Conservation (phyloP, 805 yeast genomes). For the Allodekkera sacchari region DNA sequence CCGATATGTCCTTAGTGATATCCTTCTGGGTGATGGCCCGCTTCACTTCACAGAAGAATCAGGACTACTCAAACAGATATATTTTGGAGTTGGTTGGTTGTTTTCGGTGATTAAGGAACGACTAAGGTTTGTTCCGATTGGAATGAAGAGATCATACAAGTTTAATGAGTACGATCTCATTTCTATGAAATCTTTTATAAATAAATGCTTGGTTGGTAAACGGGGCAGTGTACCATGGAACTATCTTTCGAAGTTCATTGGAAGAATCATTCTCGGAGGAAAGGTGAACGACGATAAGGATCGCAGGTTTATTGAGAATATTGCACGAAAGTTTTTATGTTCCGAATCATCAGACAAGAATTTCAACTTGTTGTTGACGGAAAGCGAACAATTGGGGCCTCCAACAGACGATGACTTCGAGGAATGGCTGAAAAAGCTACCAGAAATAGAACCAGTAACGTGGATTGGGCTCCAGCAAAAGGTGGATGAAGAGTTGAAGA, state of each 20-base stretch:
- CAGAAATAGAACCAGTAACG: constrained; percentile 34
- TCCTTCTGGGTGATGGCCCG: constrained; percentile 16
- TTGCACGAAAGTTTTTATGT: constrained; percentile 33
- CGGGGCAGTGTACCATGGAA: constrained; percentile 44
- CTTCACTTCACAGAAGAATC: too few species aligned
- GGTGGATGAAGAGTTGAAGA: constrained; percentile 6
- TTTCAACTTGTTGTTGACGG: constrained; percentile 34
- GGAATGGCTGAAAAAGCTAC: constrained; percentile 46
- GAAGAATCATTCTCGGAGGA: constrained; percentile 59
- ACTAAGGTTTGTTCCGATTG: constrained; percentile 50
- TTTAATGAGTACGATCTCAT: constrained; percentile 66
- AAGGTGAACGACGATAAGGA: constrained; percentile 41
- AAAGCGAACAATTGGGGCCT: constrained; percentile 3
- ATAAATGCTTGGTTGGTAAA: constrained; percentile 27
- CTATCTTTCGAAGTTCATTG: constrained; percentile 39
- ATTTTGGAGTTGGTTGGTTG: constrained; percentile 57
- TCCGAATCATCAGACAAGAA: constrained; percentile 25
- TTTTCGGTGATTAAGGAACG: constrained; percentile 58
- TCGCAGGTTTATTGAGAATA: constrained; percentile 22
- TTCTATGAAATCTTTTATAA: constrained; percentile 37
- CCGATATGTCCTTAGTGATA: constrained; percentile 31
- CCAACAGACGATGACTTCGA: constrained; percentile 19
- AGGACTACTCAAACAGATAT: constrained; percentile 37
- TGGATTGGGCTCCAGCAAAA: constrained; percentile 21
- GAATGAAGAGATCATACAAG: constrained; percentile 56